Conservation (phyloP, 176 grass and related monocot genomes). For the Musa schizocarpa region DNA sequence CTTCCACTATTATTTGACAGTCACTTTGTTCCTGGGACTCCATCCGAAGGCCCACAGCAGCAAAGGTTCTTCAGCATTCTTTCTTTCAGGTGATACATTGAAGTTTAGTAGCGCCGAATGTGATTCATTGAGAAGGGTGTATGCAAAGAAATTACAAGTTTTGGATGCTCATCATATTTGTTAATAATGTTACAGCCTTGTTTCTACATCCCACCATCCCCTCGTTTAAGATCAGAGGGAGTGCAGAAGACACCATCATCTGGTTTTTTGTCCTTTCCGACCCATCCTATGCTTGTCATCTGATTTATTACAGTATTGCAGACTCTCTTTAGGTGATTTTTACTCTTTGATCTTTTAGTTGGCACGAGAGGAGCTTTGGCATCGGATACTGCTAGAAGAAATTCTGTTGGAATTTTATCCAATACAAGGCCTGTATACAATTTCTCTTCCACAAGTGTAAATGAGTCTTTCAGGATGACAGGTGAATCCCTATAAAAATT, state of each 20-base stretch:
- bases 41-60: slow-evolving; percentile 62
- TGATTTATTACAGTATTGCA: background rate
- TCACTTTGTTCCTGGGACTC: slow-evolving; percentile 92
- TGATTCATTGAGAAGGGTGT: no score
- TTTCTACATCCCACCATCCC: slow-evolving; percentile 83
- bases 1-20: slow-evolving; percentile 22
- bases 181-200: slow-evolving; percentile 49
- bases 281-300: background rate
- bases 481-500: slow-evolving; percentile 11
- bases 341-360: slow-evolving; percentile 24
- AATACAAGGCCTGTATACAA: slow-evolving; percentile 40
- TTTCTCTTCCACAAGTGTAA: slow-evolving; percentile 34
- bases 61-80: slow-evolving; percentile 84
- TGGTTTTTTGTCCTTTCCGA: slow-evolving; percentile 31
- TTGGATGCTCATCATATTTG: background rate
- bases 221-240: slow-evolving; percentile 47
- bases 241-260: slow-evolving; percentile 54
- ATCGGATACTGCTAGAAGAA: slow-evolving; percentile 42
- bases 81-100: slow-evolving; percentile 69
- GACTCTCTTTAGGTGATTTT: background rate
- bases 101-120: background rate
- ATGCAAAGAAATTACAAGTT: no score
- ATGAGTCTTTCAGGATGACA: slow-evolving; percentile 33
- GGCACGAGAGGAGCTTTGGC: slow-evolving; percentile 58
- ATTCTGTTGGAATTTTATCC: slow-evolving; percentile 37